Percentiles rank a stretch among this genome's conserved stretches.
Evolutionary conservation across 2,329 filamentous ascomycete species (phyloP).

Genomic region (Tolypocladium guangdongense): DNA sequence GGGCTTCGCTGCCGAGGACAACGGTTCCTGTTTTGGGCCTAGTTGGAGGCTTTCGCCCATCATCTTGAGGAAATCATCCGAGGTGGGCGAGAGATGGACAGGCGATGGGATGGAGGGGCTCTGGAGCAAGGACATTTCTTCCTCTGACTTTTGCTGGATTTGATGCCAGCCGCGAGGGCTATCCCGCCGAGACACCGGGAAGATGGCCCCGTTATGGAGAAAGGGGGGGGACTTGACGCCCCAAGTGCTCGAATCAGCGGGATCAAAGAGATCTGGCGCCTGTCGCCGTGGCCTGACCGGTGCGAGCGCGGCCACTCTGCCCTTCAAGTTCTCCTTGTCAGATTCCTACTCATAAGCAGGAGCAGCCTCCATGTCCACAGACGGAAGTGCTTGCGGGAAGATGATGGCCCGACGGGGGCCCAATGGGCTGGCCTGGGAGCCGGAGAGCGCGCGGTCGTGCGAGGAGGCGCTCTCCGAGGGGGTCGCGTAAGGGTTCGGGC

Average conservation of each 20-base stretch:
- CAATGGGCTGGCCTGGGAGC: neutral
- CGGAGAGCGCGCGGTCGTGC: neutral
- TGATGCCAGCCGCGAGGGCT: neutral
- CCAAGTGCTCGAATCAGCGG: conserved; percentile 5
- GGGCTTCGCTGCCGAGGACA: neutral
- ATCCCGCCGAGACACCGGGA: neutral
- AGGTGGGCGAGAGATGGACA: neutral
- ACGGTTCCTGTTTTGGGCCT: neutral
- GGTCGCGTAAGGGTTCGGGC: neutral
- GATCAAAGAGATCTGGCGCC: neutral
- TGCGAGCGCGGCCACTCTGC: neutral
- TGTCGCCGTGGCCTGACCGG: neutral
- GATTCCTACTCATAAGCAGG: neutral
- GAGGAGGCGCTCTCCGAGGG: neutral
- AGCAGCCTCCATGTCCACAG: neutral
- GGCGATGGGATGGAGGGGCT: neutral
- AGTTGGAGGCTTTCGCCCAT: conserved; percentile 8
- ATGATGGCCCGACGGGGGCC: neutral
- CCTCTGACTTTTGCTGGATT: neutral
- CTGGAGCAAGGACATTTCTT: neutral
- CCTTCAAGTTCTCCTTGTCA: neutral
- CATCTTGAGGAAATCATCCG: conserved; percentile 7
- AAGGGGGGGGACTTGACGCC: conserved; percentile 4
- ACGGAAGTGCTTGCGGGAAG: neutral
- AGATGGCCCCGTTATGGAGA: conserved; percentile 3